phyloP scores from a whole-genome alignment of 805 yeast species.

The Metschnikowia lochheadii region DNA sequence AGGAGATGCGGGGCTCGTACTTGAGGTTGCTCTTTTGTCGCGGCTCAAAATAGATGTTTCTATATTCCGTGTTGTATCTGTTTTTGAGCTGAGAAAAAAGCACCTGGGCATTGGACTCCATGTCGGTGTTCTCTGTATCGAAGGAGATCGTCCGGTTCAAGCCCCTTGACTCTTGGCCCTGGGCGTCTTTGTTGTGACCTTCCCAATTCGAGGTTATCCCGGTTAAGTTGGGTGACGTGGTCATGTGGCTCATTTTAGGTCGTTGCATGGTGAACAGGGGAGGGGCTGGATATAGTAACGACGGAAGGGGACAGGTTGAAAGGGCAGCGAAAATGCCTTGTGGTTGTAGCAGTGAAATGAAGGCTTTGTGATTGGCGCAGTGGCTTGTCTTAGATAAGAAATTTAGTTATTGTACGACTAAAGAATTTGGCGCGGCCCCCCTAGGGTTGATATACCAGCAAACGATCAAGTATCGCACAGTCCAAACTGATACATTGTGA shows the following conservation, averaged over 20 bases:
- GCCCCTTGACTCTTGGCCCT: not conserved
- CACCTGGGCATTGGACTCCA: slow-evolving; percentile 4
- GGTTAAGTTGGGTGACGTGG: slow-evolving; percentile 15
- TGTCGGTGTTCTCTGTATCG: not conserved
- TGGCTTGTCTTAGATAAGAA: slow-evolving; percentile 1
- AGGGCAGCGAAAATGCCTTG: not conserved
- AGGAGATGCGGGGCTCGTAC: slow-evolving; percentile 42
- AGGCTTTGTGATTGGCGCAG: not conserved
- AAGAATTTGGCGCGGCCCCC: slow-evolving; percentile 4
- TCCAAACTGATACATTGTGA: not conserved
- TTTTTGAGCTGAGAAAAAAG: slow-evolving; percentile 10
- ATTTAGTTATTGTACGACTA: slow-evolving; percentile 1
- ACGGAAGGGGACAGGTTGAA: not conserved
- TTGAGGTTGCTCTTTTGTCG: slow-evolving; percentile 1
- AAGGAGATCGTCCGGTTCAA: not conserved
- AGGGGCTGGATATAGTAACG: not conserved
- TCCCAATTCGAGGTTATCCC: slow-evolving; percentile 4
- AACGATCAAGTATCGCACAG: slow-evolving; percentile 1
- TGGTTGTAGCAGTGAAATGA: not conserved
- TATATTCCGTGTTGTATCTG: slow-evolving; percentile 15
- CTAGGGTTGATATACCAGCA: not conserved
- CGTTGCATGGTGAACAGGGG: not conserved
- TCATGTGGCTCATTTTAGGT: slow-evolving; percentile 13
- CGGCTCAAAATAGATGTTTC: slow-evolving; percentile 7
- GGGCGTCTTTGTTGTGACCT: not conserved